Evolutionary conservation across 1,284 basidiomycete species (phyloP), one percentile per base, ranked within the genome.

Genomic region (Cerioporus squamosus): DNA sequence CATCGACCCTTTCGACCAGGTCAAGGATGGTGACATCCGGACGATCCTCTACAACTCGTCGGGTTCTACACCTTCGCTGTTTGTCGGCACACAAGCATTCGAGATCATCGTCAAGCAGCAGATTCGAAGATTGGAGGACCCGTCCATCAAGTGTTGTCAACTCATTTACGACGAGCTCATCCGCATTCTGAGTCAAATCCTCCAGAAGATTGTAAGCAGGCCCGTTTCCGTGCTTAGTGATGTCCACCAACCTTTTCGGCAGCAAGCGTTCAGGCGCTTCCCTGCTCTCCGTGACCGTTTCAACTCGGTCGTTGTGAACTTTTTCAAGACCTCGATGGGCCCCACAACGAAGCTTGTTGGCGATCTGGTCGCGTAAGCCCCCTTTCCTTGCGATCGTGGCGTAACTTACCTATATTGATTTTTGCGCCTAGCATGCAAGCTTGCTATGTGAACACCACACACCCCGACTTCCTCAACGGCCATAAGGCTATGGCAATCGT

Each of bases 81-180:
- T 99, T 72, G 96, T 98, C 50, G 95, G 95, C 20, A 97, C 97
- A 0, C 90, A 93, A 59, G 97, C 97, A 1, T 98, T 98, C 67
- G 96, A 98, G 74, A 92, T 96, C 59, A 98, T 98, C 68, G 94
- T 98, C 68, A 99, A 98, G 80, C 94, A 98, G 73, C 97, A 99
- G 76, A 99, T 99, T 74, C 92, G 95, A 75, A 86, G 97, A 47
- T 79, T 99, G 52, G 97, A 98, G 71, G 97, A 98, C 14, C 97
- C 97, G 4, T 83, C 86, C 60, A 76, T 98, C 68, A 96, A 96
- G 72, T 98, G 97, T 71, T 96, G 93, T 68, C 88, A 95, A 65
- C 81, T 98, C 54, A 92, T 98, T 1, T 98, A 98, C 68, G 97
- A 98, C 70, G 97, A 98, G 74, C 83, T 99, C 46, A 97, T 97